phyloP scores from a whole-genome alignment of 495 filamentous ascomycete genomes.

The Daldinia grandis region DNA sequence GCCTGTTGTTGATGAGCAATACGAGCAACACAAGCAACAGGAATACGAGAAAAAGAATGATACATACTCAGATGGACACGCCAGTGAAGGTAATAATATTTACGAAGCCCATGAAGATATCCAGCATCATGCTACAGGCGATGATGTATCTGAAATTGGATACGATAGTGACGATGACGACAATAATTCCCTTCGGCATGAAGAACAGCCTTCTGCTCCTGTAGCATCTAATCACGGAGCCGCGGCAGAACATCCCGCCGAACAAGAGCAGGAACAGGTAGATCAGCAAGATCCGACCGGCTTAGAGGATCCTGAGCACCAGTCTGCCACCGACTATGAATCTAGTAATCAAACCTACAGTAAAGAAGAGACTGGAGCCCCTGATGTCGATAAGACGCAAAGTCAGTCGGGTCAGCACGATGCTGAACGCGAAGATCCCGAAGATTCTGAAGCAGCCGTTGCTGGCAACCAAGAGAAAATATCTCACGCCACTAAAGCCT shows the following conservation, averaged over 20 bases:
- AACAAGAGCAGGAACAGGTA: constrained; percentile 12
- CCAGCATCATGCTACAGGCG: constrained; percentile 12
- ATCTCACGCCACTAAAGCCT: neutral
- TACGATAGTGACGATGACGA: constrained; percentile 31
- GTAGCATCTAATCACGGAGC: constrained; percentile 4
- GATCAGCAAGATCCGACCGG: constrained; percentile 25
- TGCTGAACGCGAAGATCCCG: neutral
- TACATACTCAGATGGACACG: neutral
- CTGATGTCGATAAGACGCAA: constrained; percentile 21
- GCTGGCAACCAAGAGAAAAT: constrained; percentile 15
- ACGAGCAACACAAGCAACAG: neutral
- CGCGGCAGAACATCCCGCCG: constrained; percentile 1
- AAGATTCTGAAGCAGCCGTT: constrained; percentile 2
- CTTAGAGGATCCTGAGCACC: constrained; percentile 52
- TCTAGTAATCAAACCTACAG: constrained; percentile 25
- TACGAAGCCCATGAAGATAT: constrained; percentile 39
- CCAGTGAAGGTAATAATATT: constrained; percentile 43
- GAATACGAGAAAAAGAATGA: neutral
- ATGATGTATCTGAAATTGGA: constrained; percentile 44
- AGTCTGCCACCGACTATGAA: constrained; percentile 45
- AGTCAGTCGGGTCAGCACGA: constrained; percentile 5
- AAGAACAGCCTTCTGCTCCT: neutral
- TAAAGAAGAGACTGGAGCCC: constrained; percentile 22
- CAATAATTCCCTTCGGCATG: constrained; percentile 6
- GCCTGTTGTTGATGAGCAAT: neutral